Evolutionary conservation across 2,329 filamentous ascomycete genomes (phyloP).

Genomic region (Ophiognomonia clavigignenti-juglandacearum): DNA sequence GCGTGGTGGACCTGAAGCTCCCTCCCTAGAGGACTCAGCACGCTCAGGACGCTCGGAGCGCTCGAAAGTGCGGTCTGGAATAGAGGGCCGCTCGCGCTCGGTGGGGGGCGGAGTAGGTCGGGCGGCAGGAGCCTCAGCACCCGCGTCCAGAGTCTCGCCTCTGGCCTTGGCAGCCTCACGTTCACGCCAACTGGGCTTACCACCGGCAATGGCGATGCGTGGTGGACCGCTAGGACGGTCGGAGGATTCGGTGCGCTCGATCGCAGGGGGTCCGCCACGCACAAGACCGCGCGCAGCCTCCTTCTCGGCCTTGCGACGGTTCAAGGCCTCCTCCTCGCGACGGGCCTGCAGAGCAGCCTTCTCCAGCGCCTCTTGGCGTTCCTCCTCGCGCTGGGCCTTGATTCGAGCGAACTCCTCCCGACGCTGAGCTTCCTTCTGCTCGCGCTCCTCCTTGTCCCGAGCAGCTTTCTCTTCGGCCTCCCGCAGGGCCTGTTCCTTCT

Average conservation of each 20-base stretch:
- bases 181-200: constrained; percentile 56
- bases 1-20: constrained; percentile 47
- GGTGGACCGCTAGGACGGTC: constrained; percentile 46
- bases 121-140: constrained; percentile 23
- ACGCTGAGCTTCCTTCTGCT: constrained; percentile 73
- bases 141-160: constrained; percentile 23
- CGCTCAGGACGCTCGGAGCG: constrained; percentile 23
- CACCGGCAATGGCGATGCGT: constrained; percentile 48
- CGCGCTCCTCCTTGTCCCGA: constrained; percentile 82
- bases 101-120: constrained; percentile 23
- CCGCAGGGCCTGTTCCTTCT: constrained; percentile 66
- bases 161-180: constrained; percentile 45
- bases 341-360: constrained; percentile 67
- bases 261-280: constrained; percentile 25
- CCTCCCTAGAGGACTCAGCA: constrained; percentile 39
- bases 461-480: constrained; percentile 83
- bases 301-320: constrained; percentile 64
- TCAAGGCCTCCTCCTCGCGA: constrained; percentile 84
- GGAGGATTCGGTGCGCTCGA: constrained; percentile 39
- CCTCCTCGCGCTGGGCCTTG: constrained; percentile 61
- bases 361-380: constrained; percentile 64
- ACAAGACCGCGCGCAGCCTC: constrained; percentile 34
- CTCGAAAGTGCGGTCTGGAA: constrained; percentile 1
- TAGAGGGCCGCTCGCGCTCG: constrained; percentile 11
- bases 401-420: constrained; percentile 63